Evolutionary conservation across 176 grass and related monocot species (phyloP).

Genomic region (Poa annua): DNA sequence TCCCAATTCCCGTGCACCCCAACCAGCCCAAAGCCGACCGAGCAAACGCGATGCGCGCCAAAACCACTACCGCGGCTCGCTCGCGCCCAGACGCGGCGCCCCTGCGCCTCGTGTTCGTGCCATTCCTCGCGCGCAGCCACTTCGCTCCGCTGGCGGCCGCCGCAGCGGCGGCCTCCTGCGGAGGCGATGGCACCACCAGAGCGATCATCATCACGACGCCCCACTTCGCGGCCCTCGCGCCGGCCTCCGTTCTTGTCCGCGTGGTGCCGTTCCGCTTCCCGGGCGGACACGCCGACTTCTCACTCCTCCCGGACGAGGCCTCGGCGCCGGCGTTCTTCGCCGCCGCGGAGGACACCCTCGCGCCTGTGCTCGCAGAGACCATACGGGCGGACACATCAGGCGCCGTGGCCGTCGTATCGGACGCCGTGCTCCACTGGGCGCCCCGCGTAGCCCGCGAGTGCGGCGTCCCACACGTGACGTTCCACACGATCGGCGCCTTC

Average conservation of each 20-base stretch:
- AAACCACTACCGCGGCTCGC: neutral
- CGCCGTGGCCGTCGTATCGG: constrained; percentile 37
- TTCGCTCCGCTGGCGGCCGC: constrained; percentile 42
- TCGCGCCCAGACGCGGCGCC: neutral
- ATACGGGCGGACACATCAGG: neutral
- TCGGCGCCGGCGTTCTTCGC: constrained; percentile 36
- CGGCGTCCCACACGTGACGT: constrained; percentile 50
- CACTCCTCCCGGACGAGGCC: constrained; percentile 37
- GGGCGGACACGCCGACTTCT: constrained; percentile 46
- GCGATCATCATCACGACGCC: constrained; percentile 46
- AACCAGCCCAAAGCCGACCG: neutral
- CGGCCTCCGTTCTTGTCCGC: neutral
- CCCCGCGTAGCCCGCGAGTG: constrained; percentile 43
- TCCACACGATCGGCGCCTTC: constrained; percentile 59
- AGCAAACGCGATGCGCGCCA: neutral
- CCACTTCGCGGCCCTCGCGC: constrained; percentile 39
- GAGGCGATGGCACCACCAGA: neutral
- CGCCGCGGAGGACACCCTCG: constrained; percentile 30
- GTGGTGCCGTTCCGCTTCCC: constrained; percentile 30
- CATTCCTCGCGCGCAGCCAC: constrained; percentile 57
- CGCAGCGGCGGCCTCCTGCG: neutral
- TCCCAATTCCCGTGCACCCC: neutral
- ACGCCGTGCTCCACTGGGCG: constrained; percentile 50
- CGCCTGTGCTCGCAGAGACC: constrained; percentile 3
- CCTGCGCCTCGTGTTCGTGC: constrained; percentile 49